These are phyloP conservation scores for Psilocybe sp. DNA, from an alignment of 768 basidiomycete genomes.

Conservation along the genomic window DNA sequence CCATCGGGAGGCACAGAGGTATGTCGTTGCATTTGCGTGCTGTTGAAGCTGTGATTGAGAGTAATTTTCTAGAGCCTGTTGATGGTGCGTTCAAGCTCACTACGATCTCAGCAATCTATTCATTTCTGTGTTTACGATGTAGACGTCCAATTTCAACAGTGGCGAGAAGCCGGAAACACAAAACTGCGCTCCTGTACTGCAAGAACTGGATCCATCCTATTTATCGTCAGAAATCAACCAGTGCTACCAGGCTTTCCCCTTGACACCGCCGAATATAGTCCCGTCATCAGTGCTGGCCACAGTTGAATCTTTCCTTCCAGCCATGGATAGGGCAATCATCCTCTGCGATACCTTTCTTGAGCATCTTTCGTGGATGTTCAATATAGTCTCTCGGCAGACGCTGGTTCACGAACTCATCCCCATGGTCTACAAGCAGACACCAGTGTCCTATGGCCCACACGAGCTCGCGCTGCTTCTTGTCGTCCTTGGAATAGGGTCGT, in stretches of 20 bases:
- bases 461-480: slow-evolving; percentile 47
- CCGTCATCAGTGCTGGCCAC: slow-evolving; percentile 29
- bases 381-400: slow-evolving; percentile 43
- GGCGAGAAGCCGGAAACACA: not conserved
- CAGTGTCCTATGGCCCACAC: slow-evolving; percentile 42
- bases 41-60: slow-evolving; percentile 4
- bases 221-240: slow-evolving; percentile 41
- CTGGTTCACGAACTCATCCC: slow-evolving; percentile 45
- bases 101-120: not conserved
- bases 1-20: slow-evolving; percentile 51
- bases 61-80: slow-evolving; percentile 34
- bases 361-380: slow-evolving; percentile 50
- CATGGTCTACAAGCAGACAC: slow-evolving; percentile 37
- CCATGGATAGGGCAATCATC: slow-evolving; percentile 35
- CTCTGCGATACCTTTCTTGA: slow-evolving; percentile 47
- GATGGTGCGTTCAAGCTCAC: slow-evolving; percentile 25
- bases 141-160: slow-evolving; percentile 3
- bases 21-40: slow-evolving; percentile 8
- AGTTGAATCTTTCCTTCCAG: slow-evolving; percentile 46
- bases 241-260: slow-evolving; percentile 44
- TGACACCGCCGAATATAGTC: slow-evolving; percentile 35
- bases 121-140: slow-evolving; percentile 1
- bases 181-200: slow-evolving; percentile 15
- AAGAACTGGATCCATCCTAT: slow-evolving; percentile 42
- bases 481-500: slow-evolving; percentile 44